Conservation (phyloP, 345 rosid genomes). For the Lumnitzera racemosa region DNA sequence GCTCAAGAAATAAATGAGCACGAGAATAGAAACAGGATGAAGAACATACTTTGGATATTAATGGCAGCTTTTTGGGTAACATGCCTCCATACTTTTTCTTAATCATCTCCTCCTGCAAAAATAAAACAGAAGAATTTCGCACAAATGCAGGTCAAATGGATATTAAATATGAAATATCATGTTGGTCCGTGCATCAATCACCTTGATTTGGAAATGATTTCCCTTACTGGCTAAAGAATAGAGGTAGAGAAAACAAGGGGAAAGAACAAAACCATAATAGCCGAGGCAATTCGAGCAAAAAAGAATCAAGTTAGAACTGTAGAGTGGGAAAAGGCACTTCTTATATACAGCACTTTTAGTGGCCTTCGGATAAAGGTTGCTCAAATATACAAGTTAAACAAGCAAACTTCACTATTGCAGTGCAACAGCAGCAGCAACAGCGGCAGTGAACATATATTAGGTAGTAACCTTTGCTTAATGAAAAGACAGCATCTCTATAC, state of each 20-base stretch:
- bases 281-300: background rate
- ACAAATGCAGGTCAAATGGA: background rate
- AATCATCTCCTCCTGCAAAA: slow-evolving; percentile 49
- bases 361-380: background rate
- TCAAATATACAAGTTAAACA: too few relatives aligned
- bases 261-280: background rate
- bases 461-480: background rate
- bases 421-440: too few relatives aligned
- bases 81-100: slow-evolving; percentile 75
- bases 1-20: background rate
- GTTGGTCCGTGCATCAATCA: background rate
- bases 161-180: background rate
- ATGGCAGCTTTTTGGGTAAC: slow-evolving; percentile 56
- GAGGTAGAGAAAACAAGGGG: background rate
- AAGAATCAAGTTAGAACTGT: background rate
- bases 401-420: too few relatives aligned
- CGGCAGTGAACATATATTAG: too few relatives aligned
- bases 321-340: background rate
- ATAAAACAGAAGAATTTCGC: background rate
- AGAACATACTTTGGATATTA: slow-evolving; percentile 61
- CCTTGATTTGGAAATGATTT: too few relatives aligned
- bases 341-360: background rate
- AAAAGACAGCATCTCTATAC: slow-evolving; percentile 13
- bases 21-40: background rate
- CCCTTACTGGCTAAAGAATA: background rate